Evolutionary conservation across 225 moss, liverwort and hornwort species (phyloP).

Genomic region (Marchantia polymorpha): DNA sequence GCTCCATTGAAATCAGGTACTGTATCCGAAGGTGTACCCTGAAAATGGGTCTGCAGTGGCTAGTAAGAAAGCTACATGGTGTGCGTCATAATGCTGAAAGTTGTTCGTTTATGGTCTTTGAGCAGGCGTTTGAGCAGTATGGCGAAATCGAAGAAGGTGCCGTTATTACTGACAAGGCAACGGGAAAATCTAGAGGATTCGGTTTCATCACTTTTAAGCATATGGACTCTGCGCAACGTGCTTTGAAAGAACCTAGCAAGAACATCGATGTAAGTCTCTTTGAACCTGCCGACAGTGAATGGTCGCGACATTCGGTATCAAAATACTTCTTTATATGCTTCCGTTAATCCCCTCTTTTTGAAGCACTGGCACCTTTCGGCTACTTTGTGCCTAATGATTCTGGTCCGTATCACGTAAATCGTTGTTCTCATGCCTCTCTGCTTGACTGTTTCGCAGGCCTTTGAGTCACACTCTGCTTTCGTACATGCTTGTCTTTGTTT

Average conservation of each 20-base stretch:
- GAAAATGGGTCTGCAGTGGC: constrained; percentile 7
- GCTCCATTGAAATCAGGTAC: constrained; percentile 21
- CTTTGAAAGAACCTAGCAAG: constrained; percentile 95
- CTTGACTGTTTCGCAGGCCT: background rate
- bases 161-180: constrained; percentile 91
- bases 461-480: background rate
- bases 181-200: constrained; percentile 94
- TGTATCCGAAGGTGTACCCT: constrained; percentile 5
- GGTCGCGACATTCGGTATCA: background rate
- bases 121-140: constrained; percentile 86
- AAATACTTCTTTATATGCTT: background rate
- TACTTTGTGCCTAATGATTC: background rate
- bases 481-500: background rate
- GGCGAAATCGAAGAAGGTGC: constrained; percentile 98
- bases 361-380: background rate
- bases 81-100: background rate
- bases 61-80: background rate
- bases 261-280: constrained; percentile 77
- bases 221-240: constrained; percentile 98
- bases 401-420: background rate
- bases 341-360: background rate
- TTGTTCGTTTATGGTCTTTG: background rate
- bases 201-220: constrained; percentile 98
- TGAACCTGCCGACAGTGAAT: background rate
- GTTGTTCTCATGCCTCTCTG: background rate